Evolutionary conservation across 2,329 filamentous ascomycete genomes (phyloP).

Genomic region (Aspergillus tubingensis): DNA sequence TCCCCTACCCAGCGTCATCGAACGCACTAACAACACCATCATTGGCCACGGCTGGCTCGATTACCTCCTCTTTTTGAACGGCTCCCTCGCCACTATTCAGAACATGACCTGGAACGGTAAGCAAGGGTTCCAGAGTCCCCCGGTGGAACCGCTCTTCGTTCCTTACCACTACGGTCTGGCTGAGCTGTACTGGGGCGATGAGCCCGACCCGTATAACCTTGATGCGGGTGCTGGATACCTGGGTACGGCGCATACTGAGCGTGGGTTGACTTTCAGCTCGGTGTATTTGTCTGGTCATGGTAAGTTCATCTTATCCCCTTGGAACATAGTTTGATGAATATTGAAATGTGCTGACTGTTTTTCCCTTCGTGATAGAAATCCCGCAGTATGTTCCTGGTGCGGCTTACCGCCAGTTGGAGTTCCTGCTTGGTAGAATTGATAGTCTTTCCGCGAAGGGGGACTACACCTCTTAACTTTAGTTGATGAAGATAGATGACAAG

Average conservation of each 20-base stretch:
- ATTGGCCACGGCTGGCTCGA: slow-evolving; percentile 73
- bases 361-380: slow-evolving; percentile 31
- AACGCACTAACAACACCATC: slow-evolving; percentile 70
- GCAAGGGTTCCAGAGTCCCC: slow-evolving; percentile 67
- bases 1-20: slow-evolving; percentile 68
- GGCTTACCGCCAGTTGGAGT: slow-evolving; percentile 72
- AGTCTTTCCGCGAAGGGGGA: slow-evolving; percentile 8
- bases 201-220: slow-evolving; percentile 41
- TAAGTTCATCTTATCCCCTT: slow-evolving; percentile 5
- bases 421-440: slow-evolving; percentile 68
- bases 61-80: slow-evolving; percentile 67
- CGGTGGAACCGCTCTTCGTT: slow-evolving; percentile 67
- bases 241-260: slow-evolving; percentile 71
- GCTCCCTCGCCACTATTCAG: slow-evolving; percentile 71
- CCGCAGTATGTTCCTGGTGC: slow-evolving; percentile 69
- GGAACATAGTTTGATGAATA: not conserved
- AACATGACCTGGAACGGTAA: slow-evolving; percentile 78
- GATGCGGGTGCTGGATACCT: slow-evolving; percentile 64
- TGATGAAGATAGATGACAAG: too few relatives aligned
- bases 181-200: slow-evolving; percentile 39
- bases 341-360: not conserved
- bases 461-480: slow-evolving; percentile 11
- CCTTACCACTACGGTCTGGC: slow-evolving; percentile 56
- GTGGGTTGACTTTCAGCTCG: slow-evolving; percentile 71
- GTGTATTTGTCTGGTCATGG: slow-evolving; percentile 66